Evolutionary conservation across 441 rosid species (phyloP), one percentile per base, ranked within the genome.

Genomic region (Pelargonium myrrhifolium): DNA sequence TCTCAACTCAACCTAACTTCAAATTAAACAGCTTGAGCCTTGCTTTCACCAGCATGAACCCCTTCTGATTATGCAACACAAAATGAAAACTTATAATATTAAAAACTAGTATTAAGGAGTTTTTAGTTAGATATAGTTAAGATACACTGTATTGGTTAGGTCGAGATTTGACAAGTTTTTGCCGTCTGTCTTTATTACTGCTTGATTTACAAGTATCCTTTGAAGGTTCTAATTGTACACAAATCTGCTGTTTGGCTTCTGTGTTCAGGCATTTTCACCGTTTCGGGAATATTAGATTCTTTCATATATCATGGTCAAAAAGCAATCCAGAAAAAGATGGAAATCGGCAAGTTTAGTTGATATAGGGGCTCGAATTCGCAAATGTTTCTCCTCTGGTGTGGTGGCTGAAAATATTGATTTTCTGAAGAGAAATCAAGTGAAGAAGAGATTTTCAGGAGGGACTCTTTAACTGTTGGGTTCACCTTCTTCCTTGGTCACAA

Each of bases 281-380:
- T 94, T 53, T 94, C 99, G 6, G 98, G 96, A 74, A 92, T 94
- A 77, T 68, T 94, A 70, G 99, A 94, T 78, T 78, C 99, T 43
- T 89, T 92, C 68, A 59, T 94, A 72, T 94, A 89, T 73, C 97
- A 94, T 72, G 96, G 99, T 65, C 97, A 94, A 67, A 94, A 60
- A 82, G 96, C 91, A 75, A 89, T 91, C 76, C 91, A 87, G 87
- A 93, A 88, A 88, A 91, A 93, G 85, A 91, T 91, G 83, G 97
- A 89, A 76, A 78, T 93, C 1, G 97, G 99, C 74, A 93, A 89
- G 81, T 86, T 84, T 59, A 93, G 85, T 72, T 93, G 85, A 93
- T 77, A 51, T 6, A 6, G 28, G 12, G 59, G 12, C 12, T n/a
- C 9, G 55, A 61, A 12, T 22, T 17, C 11, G 65, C 65, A 9